Base-by-base conservation (phyloP, 2,329 filamentous ascomycete species). In the Trichoderma polysporum region DNA sequence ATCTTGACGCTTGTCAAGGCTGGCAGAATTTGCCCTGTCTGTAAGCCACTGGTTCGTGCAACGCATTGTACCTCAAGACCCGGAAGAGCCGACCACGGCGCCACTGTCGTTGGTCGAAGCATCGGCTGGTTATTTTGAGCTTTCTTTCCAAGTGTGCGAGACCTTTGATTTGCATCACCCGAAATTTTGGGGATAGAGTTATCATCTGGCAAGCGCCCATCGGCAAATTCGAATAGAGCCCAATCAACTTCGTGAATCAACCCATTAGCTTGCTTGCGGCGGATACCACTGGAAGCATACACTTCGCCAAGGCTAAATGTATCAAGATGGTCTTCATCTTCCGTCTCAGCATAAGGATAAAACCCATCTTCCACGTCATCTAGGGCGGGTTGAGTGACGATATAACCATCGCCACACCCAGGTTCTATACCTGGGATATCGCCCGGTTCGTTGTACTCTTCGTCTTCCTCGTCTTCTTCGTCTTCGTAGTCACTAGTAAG, bases 231-330 rank as follows among this genome's bases (percentile, higher is more conserved):
- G 72, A 98, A 93, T 2, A 98, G 82, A 0, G 94, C 93, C 94
- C 94, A 98, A 77, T 98, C 94, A 52, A 98, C 93, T 77, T 98
- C 94, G 76, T 97, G 94, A 6, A 92, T 83, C 27, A 96, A 81
- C 4, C 90, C 89, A 68, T 90, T 84, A 68, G 87, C 85, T 63
- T 90, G 85, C 60, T 91, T 90, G 33, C 94, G 88, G 4, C 93
- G 88, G 67, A 98, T 91, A 7, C 94, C 94, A 25, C 93, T 97
- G 0, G 93, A 96, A 0, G 94, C 94, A 73, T 96, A 93, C 4
- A 98, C 83, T 73, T 93, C 88, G 3, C 94, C 94, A 1, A 98
- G 83, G 15, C 88, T 87, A 73, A 91, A 95, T 0, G 90, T 92
- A 52, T 91, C 88, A 0, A 97, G 84, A 71, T 97, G 91, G 67